phyloP scores from a whole-genome alignment of 352 stramenopile genomes.

The Globisporangium abappressorium region DNA sequence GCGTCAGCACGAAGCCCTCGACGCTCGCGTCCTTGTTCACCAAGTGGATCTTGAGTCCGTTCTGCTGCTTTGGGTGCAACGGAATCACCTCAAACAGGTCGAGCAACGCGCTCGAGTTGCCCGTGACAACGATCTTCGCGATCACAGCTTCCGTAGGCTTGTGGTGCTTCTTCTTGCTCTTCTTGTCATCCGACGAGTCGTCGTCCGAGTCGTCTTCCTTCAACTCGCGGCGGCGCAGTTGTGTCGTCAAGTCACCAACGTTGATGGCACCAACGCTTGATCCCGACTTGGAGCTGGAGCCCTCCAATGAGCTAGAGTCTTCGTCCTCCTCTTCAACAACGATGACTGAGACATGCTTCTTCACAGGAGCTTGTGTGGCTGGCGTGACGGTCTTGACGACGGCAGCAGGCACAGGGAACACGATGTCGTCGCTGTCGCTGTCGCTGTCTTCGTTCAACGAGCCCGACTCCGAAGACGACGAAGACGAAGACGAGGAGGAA shows the following conservation, averaged over 20 bases:
- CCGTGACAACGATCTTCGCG: slow-evolving; percentile 49
- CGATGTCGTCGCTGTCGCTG: not conserved
- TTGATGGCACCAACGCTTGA: not conserved
- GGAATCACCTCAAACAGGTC: slow-evolving; percentile 39
- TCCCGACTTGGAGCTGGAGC: not conserved
- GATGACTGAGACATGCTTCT: not conserved
- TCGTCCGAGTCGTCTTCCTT: slow-evolving; percentile 7
- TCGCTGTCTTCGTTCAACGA: not conserved
- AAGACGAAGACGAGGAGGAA: not conserved
- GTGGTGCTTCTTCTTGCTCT: slow-evolving; percentile 16
- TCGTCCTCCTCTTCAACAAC: not conserved
- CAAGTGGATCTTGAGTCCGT: slow-evolving; percentile 46
- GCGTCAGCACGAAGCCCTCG: slow-evolving; percentile 51
- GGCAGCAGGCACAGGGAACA: slow-evolving; percentile 8
- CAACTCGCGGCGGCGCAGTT: slow-evolving; percentile 3
- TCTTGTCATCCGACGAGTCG: slow-evolving; percentile 12
- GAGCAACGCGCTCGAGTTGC: slow-evolving; percentile 53
- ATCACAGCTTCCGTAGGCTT: slow-evolving; percentile 28
- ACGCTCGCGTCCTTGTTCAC: slow-evolving; percentile 51
- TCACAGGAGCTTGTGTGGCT: not conserved
- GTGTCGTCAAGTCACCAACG: slow-evolving; percentile 17
- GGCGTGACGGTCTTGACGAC: not conserved
- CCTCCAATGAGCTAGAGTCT: slow-evolving; percentile 5
- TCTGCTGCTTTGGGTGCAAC: slow-evolving; percentile 31
- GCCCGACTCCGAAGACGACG: not conserved